These are phyloP conservation scores for Teratosphaeria zuluensis DNA, from an alignment of 2,329 filamentous ascomycete genomes.

Conservation along the genomic window DNA sequence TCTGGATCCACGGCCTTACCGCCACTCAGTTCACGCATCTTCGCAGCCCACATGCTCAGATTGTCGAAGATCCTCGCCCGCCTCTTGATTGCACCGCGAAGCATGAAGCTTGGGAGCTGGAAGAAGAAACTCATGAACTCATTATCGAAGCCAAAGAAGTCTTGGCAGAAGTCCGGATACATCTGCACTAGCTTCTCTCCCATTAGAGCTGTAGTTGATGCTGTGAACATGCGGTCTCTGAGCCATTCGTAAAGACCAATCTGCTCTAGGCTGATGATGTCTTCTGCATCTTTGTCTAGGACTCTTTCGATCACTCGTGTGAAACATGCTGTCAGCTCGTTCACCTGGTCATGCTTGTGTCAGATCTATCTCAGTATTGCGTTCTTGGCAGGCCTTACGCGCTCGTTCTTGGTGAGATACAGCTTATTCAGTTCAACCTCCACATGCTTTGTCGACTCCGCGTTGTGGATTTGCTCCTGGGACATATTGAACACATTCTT, in stretches of 20 bases:
- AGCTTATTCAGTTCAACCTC: slow-evolving; percentile 19
- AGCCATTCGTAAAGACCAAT: slow-evolving; percentile 23
- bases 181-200: slow-evolving; percentile 21
- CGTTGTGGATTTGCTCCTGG: slow-evolving; percentile 13
- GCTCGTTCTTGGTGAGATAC: slow-evolving; percentile 11
- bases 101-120: slow-evolving; percentile 16
- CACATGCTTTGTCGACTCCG: slow-evolving; percentile 12
- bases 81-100: slow-evolving; percentile 12
- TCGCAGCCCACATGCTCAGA: slow-evolving; percentile 17
- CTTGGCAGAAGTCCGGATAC: slow-evolving; percentile 19
- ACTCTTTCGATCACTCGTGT: slow-evolving; percentile 11
- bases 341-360: slow-evolving; percentile 20
- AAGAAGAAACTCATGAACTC: slow-evolving; percentile 23
- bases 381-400: not conserved
- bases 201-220: slow-evolving; percentile 20
- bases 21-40: slow-evolving; percentile 16
- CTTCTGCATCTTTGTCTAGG: slow-evolving; percentile 13
- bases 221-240: slow-evolving; percentile 21
- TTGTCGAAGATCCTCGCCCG: slow-evolving; percentile 16
- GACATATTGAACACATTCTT: slow-evolving; percentile 16
- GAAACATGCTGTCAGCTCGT: slow-evolving; percentile 22
- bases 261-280: slow-evolving; percentile 9
- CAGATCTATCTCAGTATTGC: not conserved
- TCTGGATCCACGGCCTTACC: slow-evolving; percentile 17
- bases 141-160: slow-evolving; percentile 23